These are phyloP conservation scores for Moesziomyces antarcticus DNA, from an alignment of 1,284 basidiomycete genomes.

Conservation along the genomic window DNA sequence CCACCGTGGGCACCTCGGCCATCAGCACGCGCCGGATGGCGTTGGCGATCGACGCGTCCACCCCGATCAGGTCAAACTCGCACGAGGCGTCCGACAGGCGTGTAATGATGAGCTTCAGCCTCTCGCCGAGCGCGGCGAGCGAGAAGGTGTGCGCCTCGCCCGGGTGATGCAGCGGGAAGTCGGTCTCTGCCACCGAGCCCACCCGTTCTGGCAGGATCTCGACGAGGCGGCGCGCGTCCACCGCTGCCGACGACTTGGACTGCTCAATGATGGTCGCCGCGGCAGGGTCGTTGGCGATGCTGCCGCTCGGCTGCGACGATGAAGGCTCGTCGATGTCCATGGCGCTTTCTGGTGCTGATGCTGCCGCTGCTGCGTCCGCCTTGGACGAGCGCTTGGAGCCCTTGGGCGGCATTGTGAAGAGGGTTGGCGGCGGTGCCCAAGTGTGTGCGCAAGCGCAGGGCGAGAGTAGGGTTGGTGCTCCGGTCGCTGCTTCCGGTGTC, in stretches of 20 bases:
- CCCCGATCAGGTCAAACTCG: conserved; percentile 94
- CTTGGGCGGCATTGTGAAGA: conserved; percentile 35
- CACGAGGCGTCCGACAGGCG: conserved; percentile 69
- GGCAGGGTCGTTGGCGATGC: conserved; percentile 35
- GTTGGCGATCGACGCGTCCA: conserved; percentile 96
- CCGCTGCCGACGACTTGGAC: conserved; percentile 37
- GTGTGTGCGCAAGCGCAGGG: too few species aligned
- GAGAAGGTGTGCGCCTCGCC: conserved; percentile 52
- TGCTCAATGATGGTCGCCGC: conserved; percentile 33
- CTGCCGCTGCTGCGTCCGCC: conserved; percentile 9
- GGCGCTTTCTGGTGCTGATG: conserved; percentile 8
- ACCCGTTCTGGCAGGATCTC: conserved; percentile 63
- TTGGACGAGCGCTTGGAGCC: conserved; percentile 29
- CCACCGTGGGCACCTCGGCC: conserved; percentile 85
- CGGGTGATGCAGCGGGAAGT: conserved; percentile 58
- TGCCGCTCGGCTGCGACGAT: conserved; percentile 24
- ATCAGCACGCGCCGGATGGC: conserved; percentile 91
- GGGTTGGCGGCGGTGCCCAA: not conserved
- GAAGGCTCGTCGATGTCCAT: conserved; percentile 47
- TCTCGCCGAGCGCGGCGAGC: conserved; percentile 34
- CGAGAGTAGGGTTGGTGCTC: too few species aligned
- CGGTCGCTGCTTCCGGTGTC: not conserved
- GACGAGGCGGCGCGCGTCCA: conserved; percentile 57
- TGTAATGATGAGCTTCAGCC: conserved; percentile 55
- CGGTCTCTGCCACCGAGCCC: conserved; percentile 58